phyloP scores from a whole-genome alignment of 352 stramenopile genomes.

The Saprolegnia diclina region DNA sequence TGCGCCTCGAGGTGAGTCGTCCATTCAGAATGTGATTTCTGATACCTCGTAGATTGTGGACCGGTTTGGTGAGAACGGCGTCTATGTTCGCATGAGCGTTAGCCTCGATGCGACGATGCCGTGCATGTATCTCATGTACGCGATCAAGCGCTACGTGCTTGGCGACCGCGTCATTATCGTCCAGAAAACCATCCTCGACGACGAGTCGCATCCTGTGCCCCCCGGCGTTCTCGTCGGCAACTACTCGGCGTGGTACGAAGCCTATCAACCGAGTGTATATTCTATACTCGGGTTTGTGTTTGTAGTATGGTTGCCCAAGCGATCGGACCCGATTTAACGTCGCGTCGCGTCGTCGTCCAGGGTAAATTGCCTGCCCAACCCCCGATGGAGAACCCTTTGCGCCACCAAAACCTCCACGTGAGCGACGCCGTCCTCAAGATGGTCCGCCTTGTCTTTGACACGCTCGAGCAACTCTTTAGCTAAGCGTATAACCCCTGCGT shows the following conservation, averaged over 20 bases:
- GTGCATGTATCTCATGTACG: conserved; percentile 1
- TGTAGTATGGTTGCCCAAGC: neutral
- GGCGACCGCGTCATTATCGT: conserved; percentile 3
- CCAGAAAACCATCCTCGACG: neutral
- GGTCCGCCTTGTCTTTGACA: neutral
- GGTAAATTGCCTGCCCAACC: neutral
- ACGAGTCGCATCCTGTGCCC: neutral
- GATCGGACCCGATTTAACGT: neutral
- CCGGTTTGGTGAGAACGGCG: neutral
- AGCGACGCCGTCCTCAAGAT: conserved; percentile 11
- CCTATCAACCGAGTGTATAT: neutral
- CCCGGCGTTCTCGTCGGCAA: neutral
- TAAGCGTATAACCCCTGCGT: neutral
- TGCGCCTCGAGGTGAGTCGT: neutral
- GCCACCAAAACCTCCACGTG: neutral
- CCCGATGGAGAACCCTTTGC: neutral
- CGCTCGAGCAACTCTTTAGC: neutral
- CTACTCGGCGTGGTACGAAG: neutral
- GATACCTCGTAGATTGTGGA: neutral
- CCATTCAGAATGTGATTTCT: neutral
- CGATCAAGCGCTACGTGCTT: conserved; percentile 9
- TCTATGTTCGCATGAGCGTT: neutral
- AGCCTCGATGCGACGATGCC: neutral
- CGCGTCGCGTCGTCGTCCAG: neutral
- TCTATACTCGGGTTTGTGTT: neutral